Conservation (phyloP, 2,329 filamentous ascomycete species). For the Trichoderma asperellum region DNA sequence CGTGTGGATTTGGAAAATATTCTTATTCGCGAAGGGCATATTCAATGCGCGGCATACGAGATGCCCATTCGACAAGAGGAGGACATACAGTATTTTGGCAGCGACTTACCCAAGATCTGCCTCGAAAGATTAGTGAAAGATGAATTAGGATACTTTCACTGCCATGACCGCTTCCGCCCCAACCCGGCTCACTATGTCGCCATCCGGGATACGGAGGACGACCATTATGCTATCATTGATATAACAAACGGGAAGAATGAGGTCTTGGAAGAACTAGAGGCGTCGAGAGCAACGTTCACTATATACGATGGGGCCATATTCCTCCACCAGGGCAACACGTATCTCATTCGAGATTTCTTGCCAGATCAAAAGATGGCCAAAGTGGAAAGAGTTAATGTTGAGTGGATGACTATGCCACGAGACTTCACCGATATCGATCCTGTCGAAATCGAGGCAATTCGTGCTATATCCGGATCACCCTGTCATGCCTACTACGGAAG, state of each 20-base stretch:
- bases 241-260: constrained; percentile 79
- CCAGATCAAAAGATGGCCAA: constrained; percentile 81
- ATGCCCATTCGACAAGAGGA: constrained; percentile 84
- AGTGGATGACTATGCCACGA: constrained; percentile 92
- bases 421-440: constrained; percentile 96
- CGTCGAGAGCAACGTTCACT: constrained; percentile 91
- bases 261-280: constrained; percentile 94
- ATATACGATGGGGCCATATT: constrained; percentile 98
- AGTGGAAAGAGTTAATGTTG: constrained; percentile 86
- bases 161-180: constrained; percentile 84
- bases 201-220: constrained; percentile 85
- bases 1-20: constrained; percentile 93
- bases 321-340: constrained; percentile 91
- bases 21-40: constrained; percentile 87
- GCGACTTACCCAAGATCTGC: constrained; percentile 71
- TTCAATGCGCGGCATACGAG: constrained; percentile 94
- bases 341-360: constrained; percentile 86
- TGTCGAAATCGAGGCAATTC: constrained; percentile 85
- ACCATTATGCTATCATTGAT: constrained; percentile 94
- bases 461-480: constrained; percentile 64
- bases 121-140: constrained; percentile 74
- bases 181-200: constrained; percentile 80
- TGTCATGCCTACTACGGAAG: constrained; percentile 81
- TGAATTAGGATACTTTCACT: constrained; percentile 82
- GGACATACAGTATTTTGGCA: constrained; percentile 79